Evolutionary conservation across 1,284 basidiomycete species (phyloP), one percentile per base, ranked within the genome.

Genomic region (Ustilago curta): DNA sequence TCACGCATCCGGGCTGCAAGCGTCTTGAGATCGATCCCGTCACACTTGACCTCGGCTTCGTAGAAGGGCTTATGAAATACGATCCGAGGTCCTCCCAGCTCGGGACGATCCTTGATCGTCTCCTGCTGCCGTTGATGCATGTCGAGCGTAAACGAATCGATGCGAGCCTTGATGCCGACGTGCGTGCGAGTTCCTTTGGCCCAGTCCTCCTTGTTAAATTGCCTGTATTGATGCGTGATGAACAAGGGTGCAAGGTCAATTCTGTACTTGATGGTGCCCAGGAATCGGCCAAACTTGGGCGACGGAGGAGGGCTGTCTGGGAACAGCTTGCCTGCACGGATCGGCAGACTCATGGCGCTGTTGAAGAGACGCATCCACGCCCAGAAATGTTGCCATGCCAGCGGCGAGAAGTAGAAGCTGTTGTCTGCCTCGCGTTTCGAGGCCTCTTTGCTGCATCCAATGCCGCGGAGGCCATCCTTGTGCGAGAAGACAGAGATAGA

Each of bases 91-190:
- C 78, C 80, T 11, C 70, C 77, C 42, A 82, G 72, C 53, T 83
- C 82, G 9, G 82, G 80, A 4, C 74, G 74, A 48, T 88, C 88
- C 19, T 86, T 83, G 40, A 83, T 59, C 23, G 85, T 86, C 86
- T 96, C 94, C 85, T 96, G 92, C 74, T 93, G 91, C 59, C 95
- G 89, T 85, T 97, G 95, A 84, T 98, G 96, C 86, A 97, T 88
- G 82, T 98, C 96, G 40, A 92, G 92, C 73, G 92, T 91, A 84
- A 98, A 91, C 37, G 90, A 89, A 44, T 91, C 90, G 42, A 96
- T 89, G 72, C 91, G 89, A 8, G 91, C 92, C 85, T 98, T 98
- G 82, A 90, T 67, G 3, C 95, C 95, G 44, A 97, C 88, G 82
- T 91, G 91, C 7, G 91, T 90, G 4, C 92, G 92, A 42, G 91